Conservation (phyloP, 2,329 filamentous ascomycete genomes). For the Trichoderma sp. region DNA sequence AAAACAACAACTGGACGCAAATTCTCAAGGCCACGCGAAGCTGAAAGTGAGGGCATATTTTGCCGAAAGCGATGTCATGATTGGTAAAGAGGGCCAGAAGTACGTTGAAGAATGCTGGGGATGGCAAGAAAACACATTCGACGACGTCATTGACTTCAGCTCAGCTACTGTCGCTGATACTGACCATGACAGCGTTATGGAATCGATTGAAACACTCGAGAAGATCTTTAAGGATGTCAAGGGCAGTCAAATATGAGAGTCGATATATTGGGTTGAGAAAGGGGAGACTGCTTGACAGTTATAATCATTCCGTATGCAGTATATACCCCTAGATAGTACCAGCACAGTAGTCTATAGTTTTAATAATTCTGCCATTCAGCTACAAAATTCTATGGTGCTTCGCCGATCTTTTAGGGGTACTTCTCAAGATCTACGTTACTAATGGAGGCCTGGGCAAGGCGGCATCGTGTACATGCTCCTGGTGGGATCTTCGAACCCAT, state of each 20-base stretch:
- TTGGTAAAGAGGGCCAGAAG: neutral
- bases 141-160: neutral
- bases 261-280: neutral
- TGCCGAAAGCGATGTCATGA: constrained; percentile 1
- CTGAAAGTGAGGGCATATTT: neutral
- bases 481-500: neutral
- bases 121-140: neutral
- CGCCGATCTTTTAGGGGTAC: neutral
- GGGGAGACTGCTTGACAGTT: neutral
- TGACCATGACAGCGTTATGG: neutral
- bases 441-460: neutral
- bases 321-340: neutral
- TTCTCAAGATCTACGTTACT: neutral
- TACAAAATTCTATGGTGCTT: neutral
- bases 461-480: neutral
- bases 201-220: neutral
- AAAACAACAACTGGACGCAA: neutral
- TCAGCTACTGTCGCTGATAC: neutral
- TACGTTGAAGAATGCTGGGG: neutral
- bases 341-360: neutral
- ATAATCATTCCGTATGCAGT: neutral
- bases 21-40: neutral
- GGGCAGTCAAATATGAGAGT: neutral
- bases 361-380: neutral
- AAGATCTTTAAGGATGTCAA: neutral